Percentiles rank a stretch among this genome's conserved stretches.
Evolutionary conservation across 805 yeast species (phyloP).

Genomic region (Pichia membranifaciens): DNA sequence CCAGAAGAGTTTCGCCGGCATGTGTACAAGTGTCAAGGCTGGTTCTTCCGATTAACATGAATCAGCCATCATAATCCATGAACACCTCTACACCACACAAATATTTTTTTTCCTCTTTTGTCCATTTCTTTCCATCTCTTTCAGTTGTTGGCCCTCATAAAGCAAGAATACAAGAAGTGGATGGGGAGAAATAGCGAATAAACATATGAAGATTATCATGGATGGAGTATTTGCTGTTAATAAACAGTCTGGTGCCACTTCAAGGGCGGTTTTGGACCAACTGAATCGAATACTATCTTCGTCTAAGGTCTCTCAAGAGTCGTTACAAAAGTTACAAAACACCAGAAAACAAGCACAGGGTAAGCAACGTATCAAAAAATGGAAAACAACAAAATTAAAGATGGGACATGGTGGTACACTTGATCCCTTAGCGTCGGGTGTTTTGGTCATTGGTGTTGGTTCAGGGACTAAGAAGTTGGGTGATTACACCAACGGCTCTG

Average conservation of each 20-base stretch:
- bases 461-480: conserved; percentile 79
- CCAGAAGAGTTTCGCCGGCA: too few relatives aligned
- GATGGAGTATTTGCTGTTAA: conserved; percentile 90
- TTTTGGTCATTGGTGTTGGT: conserved; percentile 87
- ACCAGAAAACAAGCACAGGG: conserved; percentile 39
- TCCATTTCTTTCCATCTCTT: too few relatives aligned
- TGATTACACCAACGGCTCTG: conserved; percentile 64
- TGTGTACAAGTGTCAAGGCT: too few relatives aligned
- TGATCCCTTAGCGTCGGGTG: conserved; percentile 95
- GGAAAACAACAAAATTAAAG: conserved; percentile 39
- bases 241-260: conserved; percentile 82
- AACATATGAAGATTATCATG: conserved; percentile 50
- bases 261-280: conserved; percentile 64
- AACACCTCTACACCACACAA: too few relatives aligned
- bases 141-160: too few relatives aligned
- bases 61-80: too few relatives aligned
- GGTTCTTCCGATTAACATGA: too few relatives aligned
- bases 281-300: conserved; percentile 58
- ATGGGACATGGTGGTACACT: conserved; percentile 98
- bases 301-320: conserved; percentile 51
- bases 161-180: conserved; percentile 1
- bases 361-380: conserved; percentile 49
- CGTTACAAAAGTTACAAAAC: conserved; percentile 45
- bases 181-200: too few relatives aligned
- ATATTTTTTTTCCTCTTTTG: too few relatives aligned